Evolutionary conservation across 2,329 filamentous ascomycete genomes (phyloP), one percentile per base, ranked within the genome.

Genomic region (Scytalidium sp.): DNA sequence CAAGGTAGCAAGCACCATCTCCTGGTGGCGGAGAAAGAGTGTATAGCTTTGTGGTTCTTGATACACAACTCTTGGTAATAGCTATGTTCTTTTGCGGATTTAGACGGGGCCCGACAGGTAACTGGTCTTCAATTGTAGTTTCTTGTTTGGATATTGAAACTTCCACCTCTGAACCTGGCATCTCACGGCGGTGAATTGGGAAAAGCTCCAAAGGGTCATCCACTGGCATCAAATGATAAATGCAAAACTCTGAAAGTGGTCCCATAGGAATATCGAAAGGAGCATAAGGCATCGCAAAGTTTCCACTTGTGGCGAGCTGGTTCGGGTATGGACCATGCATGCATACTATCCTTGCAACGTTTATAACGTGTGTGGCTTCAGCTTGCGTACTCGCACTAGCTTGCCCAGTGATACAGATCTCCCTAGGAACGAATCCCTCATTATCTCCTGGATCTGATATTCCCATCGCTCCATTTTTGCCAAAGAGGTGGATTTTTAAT

Each of bases 301-400:
- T 80, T 0, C 78, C 78, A 0, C 71, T 67, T 0, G 75, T 80
- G 0, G 77, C 76, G 15, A 75, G 72, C 55, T 80, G 76, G 0
- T 71, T 70, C 0, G 66, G 60, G 45, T 81, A 80, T 0, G 72
- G 67, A 0, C 62, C 71, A 52, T 81, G 78, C 40, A 74, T 63
- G 11, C 64, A 61, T 3, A 61, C 70, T 7, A 74, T 65, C 42
- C 70, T 68, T 1, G 68, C 70, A 8, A 64, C 67, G 22, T 66
- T 66, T 4, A 68, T 70, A 21, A 79, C 63, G n/a, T 65, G 69
- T 2, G 65, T 72, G 0, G 77, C 73, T 1, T 74, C 50, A 5
- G 67, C 63, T 49, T 79, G 75, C 0, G 73, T 70, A 0, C 65
- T 51, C 0, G 75, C 76, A 3, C 75, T 56, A 0, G 66, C 70